Base-by-base conservation (phyloP, 2,329 filamentous ascomycete species). In the Trichoderma sp. region DNA sequence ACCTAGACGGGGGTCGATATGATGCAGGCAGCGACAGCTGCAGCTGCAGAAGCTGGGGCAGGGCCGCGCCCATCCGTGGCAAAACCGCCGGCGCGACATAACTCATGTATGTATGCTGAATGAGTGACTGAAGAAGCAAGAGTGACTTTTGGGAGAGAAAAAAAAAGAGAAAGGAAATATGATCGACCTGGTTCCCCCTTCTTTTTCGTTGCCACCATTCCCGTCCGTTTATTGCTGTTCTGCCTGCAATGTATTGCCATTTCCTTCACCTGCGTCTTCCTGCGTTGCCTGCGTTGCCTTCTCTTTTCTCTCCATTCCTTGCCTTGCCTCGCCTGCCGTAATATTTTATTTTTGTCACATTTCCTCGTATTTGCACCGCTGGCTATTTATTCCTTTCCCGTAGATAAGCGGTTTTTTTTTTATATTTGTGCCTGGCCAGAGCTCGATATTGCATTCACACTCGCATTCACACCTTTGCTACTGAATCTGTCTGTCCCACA, bases 41-140 rank as follows among this genome's bases (percentile, higher is more conserved):
- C 33, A 35, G 57, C 68, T 66, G 43, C 68, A 55, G 62, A 66
- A 47, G 68, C 68, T 62, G 62, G 62, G 56, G 68, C 53, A 70
- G 62, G 59, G 49, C 56, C 59, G 31, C 60, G 37, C 53, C 60
- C 53, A 47, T 57, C 61, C 37, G 52, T 60, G 61, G 61, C 68
- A 57, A 67, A 62, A 49, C 57, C 68, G 31, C 62, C 62, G 37
- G 61, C 68, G 47, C 57, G 55, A 37, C 68, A 64, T 21, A 64
- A 47, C 43, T 33, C 49, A 64, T 64, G 68, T 70, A 70, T 56
- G 68, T 69, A 35, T 35, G 16, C 37, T 55, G n/a, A 59, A 56
- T 43, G n/a, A 43, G n/a, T 27, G 43, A 24, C 14, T 43, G 40
- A 43, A n/a, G 33, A 43, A n/a, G 40, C 40, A 43, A 43, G 40